phyloP scores from a whole-genome alignment of 441 rosid species.

The Theobroma grandiflorum region DNA sequence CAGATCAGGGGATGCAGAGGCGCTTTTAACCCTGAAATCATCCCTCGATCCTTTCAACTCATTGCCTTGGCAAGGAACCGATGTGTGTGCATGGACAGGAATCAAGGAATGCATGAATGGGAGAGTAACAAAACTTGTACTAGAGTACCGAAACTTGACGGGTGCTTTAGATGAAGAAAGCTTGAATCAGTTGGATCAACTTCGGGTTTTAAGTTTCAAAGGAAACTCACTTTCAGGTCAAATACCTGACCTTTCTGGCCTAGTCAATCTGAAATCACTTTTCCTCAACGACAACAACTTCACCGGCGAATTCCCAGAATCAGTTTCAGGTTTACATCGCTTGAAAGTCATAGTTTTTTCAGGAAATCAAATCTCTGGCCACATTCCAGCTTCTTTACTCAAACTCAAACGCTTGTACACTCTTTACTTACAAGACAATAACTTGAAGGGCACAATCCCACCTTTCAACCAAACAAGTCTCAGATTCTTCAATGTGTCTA shows the following conservation, averaged over 20 bases:
- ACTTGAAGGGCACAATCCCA: constrained; percentile 65
- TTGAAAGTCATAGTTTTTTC: constrained; percentile 66
- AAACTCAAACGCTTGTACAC: constrained; percentile 62
- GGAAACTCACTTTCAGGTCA: constrained; percentile 77
- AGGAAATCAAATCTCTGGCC: constrained; percentile 66
- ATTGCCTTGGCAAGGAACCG: constrained; percentile 67
- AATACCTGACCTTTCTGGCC: constrained; percentile 67
- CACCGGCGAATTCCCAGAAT: constrained; percentile 69
- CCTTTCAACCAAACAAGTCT: constrained; percentile 79
- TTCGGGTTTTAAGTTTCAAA: constrained; percentile 86
- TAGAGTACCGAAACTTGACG: constrained; percentile 66
- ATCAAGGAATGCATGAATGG: constrained; percentile 74
- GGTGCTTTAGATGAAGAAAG: constrained; percentile 57
- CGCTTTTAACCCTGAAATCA: constrained; percentile 72
- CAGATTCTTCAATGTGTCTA: constrained; percentile 76
- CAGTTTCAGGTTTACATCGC: constrained; percentile 67
- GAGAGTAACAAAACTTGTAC: constrained; percentile 81
- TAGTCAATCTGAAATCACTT: constrained; percentile 76
- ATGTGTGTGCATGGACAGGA: constrained; percentile 82
- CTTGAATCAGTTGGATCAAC: constrained; percentile 73
- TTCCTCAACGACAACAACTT: constrained; percentile 72
- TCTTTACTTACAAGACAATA: constrained; percentile 65
- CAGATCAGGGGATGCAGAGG: constrained; percentile 68
- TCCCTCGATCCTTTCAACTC: constrained; percentile 65
- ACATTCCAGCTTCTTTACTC: constrained; percentile 59